These are phyloP conservation scores for Leptosphaerulina australis DNA, from an alignment of 2,329 filamentous ascomycete species.

Conservation along the genomic window DNA sequence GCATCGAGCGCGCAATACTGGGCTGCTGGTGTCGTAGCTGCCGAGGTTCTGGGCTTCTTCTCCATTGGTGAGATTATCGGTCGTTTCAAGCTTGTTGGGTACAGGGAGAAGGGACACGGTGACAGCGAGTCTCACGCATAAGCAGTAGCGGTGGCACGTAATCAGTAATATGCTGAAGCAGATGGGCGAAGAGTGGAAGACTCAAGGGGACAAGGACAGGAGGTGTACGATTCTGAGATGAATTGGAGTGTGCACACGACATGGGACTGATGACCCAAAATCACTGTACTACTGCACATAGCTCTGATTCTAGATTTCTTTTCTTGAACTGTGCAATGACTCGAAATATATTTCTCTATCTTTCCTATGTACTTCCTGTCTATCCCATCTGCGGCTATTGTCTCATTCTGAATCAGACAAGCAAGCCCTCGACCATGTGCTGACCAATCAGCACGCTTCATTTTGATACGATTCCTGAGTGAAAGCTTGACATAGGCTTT, in stretches of 20 bases:
- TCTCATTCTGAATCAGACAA: no score
- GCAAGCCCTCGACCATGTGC: not conserved
- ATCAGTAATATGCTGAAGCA: not conserved
- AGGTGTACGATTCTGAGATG: slow-evolving; percentile 32
- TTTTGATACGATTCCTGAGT: not conserved
- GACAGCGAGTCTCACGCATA: slow-evolving; percentile 29
- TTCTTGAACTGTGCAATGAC: slow-evolving; percentile 41
- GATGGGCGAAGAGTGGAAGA: slow-evolving; percentile 6
- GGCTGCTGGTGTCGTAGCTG: slow-evolving; percentile 75
- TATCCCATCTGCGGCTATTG: no score
- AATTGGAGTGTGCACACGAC: slow-evolving; percentile 25
- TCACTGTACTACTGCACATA: slow-evolving; percentile 51
- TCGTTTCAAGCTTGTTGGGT: slow-evolving; percentile 92
- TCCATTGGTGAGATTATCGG: slow-evolving; percentile 97
- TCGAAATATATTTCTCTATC: slow-evolving; percentile 35
- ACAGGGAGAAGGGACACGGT: slow-evolving; percentile 56
- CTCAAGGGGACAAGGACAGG: slow-evolving; percentile 7
- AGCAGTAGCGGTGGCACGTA: not conserved
- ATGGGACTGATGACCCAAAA: slow-evolving; percentile 25
- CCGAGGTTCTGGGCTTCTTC: slow-evolving; percentile 95
- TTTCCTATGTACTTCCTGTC: no score
- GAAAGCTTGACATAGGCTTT: not conserved
- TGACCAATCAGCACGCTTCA: not conserved
- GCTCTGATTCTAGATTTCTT: slow-evolving; percentile 47
- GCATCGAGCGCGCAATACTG: slow-evolving; percentile 73